A percentile compares a stretch with the other conserved stretches of the same genome.
These are phyloP conservation scores for Pleochaeta shiraiana DNA, from an alignment of 2,329 filamentous ascomycete genomes.

Conservation along the genomic window DNA sequence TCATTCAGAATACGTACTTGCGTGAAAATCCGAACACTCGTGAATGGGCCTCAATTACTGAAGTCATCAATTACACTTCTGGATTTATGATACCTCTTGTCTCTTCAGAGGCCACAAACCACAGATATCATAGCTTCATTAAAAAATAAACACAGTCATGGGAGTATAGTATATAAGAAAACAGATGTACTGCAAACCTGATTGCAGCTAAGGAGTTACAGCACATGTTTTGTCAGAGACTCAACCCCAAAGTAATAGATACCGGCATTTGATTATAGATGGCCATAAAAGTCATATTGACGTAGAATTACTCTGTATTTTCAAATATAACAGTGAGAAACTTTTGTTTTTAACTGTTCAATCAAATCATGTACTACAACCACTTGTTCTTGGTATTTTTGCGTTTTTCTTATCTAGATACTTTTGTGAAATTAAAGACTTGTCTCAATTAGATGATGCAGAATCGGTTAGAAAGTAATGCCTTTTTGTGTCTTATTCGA, in stretches of 20 bases:
- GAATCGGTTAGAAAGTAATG: neutral
- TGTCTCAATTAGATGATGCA: too few relatives aligned
- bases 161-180: neutral
- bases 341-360: neutral
- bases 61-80: neutral
- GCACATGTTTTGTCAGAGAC: neutral
- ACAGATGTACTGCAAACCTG: neutral
- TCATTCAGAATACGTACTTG: neutral
- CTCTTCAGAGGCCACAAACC: neutral
- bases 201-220: neutral
- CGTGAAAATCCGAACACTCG: neutral
- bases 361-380: too few relatives aligned
- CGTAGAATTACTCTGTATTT: neutral
- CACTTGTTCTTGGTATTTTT: too few relatives aligned
- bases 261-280: neutral
- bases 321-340: neutral
- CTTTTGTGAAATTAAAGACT: too few relatives aligned
- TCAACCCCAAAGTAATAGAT: neutral
- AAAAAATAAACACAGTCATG: neutral
- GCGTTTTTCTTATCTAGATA: too few relatives aligned
- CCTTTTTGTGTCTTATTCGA: neutral
- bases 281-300: neutral
- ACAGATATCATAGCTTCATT: neutral
- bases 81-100: neutral
- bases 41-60: neutral